phyloP scores from a whole-genome alignment of 257 asterid species.

The Solanum pimpinellifolium region DNA sequence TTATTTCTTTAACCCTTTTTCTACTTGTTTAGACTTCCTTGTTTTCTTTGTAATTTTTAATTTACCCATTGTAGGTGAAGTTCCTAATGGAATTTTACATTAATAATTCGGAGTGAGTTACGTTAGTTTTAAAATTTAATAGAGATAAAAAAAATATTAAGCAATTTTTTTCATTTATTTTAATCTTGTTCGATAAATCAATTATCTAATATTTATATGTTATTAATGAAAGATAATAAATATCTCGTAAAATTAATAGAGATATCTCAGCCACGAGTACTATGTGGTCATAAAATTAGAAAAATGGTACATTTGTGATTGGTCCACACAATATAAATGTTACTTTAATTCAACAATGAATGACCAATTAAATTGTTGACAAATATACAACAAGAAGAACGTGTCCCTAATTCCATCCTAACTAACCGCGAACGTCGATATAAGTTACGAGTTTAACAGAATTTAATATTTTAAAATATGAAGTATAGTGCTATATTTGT shows the following conservation, averaged over 20 bases:
- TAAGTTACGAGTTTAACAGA: background rate
- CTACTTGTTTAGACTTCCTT: background rate
- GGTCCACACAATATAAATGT: background rate
- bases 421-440: background rate
- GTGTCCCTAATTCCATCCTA: background rate
- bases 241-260: too few species aligned
- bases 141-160: too few species aligned
- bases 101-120: background rate
- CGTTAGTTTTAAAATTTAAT: too few species aligned
- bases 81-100: background rate
- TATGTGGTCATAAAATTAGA: too few species aligned
- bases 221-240: too few species aligned
- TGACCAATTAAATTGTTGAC: background rate
- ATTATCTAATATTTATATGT: too few species aligned
- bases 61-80: background rate
- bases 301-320: too few species aligned
- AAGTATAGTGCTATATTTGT: background rate
- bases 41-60: background rate
- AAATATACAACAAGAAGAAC: background rate
- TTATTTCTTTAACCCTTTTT: background rate
- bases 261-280: too few species aligned
- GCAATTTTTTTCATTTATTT: too few species aligned
- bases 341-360: background rate
- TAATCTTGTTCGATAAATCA: too few species aligned
- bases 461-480: background rate